These are phyloP conservation scores for Leptoxyphium fumago DNA, from an alignment of 2,329 filamentous ascomycete species.

Conservation along the genomic window DNA sequence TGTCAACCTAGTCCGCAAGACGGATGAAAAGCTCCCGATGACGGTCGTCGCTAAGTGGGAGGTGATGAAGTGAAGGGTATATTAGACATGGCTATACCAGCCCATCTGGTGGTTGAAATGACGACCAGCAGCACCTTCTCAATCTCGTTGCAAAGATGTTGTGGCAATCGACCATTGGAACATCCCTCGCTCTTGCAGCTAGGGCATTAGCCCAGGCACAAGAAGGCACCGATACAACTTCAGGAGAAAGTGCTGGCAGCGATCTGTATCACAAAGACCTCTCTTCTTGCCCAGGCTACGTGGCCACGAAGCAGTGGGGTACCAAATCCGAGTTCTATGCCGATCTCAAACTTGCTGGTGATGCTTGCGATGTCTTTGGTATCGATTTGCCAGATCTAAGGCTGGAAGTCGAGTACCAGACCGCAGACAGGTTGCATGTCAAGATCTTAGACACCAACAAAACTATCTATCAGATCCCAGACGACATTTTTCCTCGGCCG, in stretches of 20 bases:
- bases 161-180: neutral
- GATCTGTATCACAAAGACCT: slow-evolving; percentile 5
- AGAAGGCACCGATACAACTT: neutral
- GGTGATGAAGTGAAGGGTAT: neutral
- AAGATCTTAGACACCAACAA: slow-evolving; percentile 53
- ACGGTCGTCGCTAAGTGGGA: neutral
- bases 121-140: neutral
- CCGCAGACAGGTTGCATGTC: slow-evolving; percentile 47
- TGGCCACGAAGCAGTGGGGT: slow-evolving; percentile 40
- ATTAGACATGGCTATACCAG: neutral
- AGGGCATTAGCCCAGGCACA: neutral
- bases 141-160: neutral
- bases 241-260: slow-evolving; percentile 1
- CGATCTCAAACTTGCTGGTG: slow-evolving; percentile 50
- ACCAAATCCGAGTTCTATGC: slow-evolving; percentile 45
- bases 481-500: slow-evolving; percentile 50
- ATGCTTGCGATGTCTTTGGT: slow-evolving; percentile 44
- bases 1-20: neutral
- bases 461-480: slow-evolving; percentile 56
- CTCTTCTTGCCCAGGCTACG: slow-evolving; percentile 49
- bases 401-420: slow-evolving; percentile 44
- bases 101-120: neutral
- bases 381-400: slow-evolving; percentile 39
- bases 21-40: neutral
- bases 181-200: neutral